These are phyloP conservation scores for Posidonia australis DNA, from an alignment of 106 monocot species.

Conservation along the genomic window DNA sequence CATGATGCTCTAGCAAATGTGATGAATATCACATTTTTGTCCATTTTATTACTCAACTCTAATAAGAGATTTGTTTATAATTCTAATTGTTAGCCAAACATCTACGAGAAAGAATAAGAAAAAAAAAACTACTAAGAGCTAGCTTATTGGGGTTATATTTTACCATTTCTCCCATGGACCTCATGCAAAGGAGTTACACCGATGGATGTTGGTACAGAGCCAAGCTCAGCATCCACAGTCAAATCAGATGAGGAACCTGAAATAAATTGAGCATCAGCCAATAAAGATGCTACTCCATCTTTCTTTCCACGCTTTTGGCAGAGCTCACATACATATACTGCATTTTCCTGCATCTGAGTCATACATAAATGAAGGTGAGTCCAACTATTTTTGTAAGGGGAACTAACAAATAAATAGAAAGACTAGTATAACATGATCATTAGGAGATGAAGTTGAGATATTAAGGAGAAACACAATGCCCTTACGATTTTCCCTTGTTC, in stretches of 20 bases:
- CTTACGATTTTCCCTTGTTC: no score
- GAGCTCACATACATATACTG: conserved; percentile 72
- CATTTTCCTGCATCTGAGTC: conserved; percentile 21
- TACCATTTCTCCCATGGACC: conserved; percentile 30
- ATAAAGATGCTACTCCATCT: background rate
- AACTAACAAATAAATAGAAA: conserved; percentile 1
- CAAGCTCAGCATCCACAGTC: conserved; percentile 7
- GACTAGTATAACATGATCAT: no score
- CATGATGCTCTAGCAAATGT: no score
- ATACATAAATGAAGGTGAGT: conserved; percentile 6
- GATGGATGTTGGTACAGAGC: conserved; percentile 4
- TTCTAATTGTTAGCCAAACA: background rate
- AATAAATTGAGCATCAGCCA: conserved; percentile 9
- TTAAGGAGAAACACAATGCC: no score
- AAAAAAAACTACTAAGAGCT: background rate
- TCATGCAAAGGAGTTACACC: conserved; percentile 4
- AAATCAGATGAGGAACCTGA: conserved; percentile 13
- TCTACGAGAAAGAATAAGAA: background rate
- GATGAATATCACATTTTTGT: no score
- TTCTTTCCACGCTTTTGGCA: conserved; percentile 59
- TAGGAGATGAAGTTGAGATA: no score
- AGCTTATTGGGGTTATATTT: background rate
- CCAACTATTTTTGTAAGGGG: background rate
- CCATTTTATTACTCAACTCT: no score
- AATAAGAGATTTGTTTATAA: no score